Evolutionary conservation across 2,329 filamentous ascomycete species (phyloP), one percentile per base, ranked within the genome.

Genomic region (Aspergillus udagawae): DNA sequence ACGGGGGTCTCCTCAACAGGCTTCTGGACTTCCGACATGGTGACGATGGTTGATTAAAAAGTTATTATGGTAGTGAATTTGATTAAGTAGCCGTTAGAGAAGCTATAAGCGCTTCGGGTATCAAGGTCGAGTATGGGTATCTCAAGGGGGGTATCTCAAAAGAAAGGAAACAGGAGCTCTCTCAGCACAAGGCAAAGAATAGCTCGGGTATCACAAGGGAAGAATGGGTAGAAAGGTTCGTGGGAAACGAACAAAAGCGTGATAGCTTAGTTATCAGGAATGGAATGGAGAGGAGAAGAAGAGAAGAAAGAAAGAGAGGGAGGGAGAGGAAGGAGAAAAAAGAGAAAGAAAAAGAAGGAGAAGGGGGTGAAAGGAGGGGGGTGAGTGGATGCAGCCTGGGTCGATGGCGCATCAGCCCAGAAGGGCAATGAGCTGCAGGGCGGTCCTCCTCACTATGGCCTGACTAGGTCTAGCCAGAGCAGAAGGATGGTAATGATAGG

Each of bases 1-100:
- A 70, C 74, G 64, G 78, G 75, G 65, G 78, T 78, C 78, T 85
- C 83, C 75, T 86, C 86, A 68, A 83, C 80, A 73, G 86, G 83
- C 81, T 91, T 91, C 77, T 86, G 83, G 76, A 80, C 81, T 72
- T 91, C 88, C 79, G 89, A 86, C 88, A 91, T 91, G 82, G 70
- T 83, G 80, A 63, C 57, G 60, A 57, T 48, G 51, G 55, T 49
- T 60, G 58, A 64, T 64, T 62, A 64, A 20, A 58, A 49, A 52
- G 53, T 54, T 55, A 63, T 67, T 64, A 60, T 63, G 60, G 41
- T 55, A 60, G 55, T 53, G 28, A 58, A 60, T 62, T 63, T 62
- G 52, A 60, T 55, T 63, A 60, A 57, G 50, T 54, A 41, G 48
- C 59, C 32, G 48, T 35, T 56, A 52, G 59, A 32, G 57, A 64